These are phyloP conservation scores for Exsudoporus frostii DNA, from an alignment of 768 basidiomycete genomes.

Conservation along the genomic window DNA sequence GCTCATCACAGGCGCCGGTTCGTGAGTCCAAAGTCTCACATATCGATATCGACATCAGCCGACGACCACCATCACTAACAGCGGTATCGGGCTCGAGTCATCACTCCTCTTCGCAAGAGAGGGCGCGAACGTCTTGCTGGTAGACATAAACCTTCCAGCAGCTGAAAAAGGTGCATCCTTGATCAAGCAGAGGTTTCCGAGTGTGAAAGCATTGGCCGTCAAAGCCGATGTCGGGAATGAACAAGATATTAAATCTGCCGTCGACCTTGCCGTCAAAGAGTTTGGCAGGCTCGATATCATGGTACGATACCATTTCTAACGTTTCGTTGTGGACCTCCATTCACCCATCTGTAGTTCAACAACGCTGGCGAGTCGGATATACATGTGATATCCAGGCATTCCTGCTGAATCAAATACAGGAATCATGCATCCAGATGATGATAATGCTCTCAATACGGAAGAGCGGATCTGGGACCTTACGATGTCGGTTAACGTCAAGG, in stretches of 20 bases:
- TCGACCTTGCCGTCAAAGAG: conserved; percentile 73
- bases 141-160: conserved; percentile 79
- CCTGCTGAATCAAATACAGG: conserved; percentile 41
- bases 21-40: conserved; percentile 48
- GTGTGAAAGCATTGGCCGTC: conserved; percentile 63
- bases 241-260: conserved; percentile 74
- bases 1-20: conserved; percentile 84
- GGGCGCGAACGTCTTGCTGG: conserved; percentile 86
- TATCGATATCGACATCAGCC: not conserved
- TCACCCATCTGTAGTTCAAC: conserved; percentile 64
- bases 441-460: conserved; percentile 93
- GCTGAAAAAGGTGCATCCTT: conserved; percentile 64
- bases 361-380: conserved; percentile 63
- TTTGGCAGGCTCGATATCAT: conserved; percentile 96
- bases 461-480: conserved; percentile 95
- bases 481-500: conserved; percentile 94
- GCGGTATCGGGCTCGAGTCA: conserved; percentile 95
- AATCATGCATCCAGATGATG: conserved; percentile 98
- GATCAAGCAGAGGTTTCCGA: conserved; percentile 64
- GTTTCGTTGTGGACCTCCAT: not conserved
- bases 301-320: conserved; percentile 44
- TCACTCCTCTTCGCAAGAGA: conserved; percentile 94
- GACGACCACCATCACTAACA: conserved; percentile 32
- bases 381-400: not conserved
- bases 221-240: conserved; percentile 91